Base-by-base conservation (phyloP, 129 eudicot species). In the Ambrosia trifida region DNA sequence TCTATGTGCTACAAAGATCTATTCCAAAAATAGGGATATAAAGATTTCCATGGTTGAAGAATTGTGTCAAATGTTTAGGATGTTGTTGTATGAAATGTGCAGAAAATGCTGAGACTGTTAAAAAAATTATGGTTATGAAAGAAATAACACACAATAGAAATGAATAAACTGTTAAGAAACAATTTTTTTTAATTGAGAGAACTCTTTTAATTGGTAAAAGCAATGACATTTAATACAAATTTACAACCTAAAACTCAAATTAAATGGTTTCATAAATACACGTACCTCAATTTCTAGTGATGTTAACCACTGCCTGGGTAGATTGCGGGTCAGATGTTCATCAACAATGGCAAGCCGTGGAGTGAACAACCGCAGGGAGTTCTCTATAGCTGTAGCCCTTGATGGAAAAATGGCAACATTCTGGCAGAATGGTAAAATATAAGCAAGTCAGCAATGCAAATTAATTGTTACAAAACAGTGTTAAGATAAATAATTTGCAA, bases 261-360 rank as follows among this genome's bases (percentile, higher is more conserved):
- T 7, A 57, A 28, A 28, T 2, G 24, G 7, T 36, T 24, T 28
- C 7, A 36, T 33, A 68, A 56, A 24, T 33, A 67, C 14, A 76
- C 43, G 17, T 89, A 93, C 98, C 98, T 89, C 87, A 73, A 93
- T 80, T 44, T 80, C 80, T 70, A 93, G 78, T 59, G 98, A 94
- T 33, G 97, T 94, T 70, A 94, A 74, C 98, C 98, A 94, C 58
- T 85, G 84, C 82, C 66, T 85, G 30, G 98, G 98, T 58, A 94
- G 81, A 77, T 89, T 73, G 20, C 91, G 68, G 54, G 89, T 78
- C 77, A 94, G 76, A 73, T 87, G 95, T 75, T 94, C 98, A 82
- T 94, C 98, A 73, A 94, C 93, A 76, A 94, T 87, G 70, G 98
- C 98, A 59, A 94, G 97, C 44, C 84, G 84, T n/a, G 98, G 98